phyloP scores from a whole-genome alignment of 2,329 filamentous ascomycete species.

The Epichloe gansuensis region DNA sequence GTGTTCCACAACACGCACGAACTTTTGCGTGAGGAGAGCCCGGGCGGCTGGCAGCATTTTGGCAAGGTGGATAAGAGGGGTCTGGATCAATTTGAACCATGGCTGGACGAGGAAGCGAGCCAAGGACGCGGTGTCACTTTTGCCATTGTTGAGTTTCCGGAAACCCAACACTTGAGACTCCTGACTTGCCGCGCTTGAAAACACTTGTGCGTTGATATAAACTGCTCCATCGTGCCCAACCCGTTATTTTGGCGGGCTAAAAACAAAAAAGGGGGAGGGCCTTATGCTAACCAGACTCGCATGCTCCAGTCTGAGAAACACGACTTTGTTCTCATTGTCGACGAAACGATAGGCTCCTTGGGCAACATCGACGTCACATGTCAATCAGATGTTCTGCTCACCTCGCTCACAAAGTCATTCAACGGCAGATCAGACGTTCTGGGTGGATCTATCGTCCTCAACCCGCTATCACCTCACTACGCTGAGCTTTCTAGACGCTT shows the following conservation, averaged over 20 bases:
- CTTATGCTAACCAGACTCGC: neutral
- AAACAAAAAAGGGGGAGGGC: too few relatives aligned
- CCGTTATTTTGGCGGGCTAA: too few relatives aligned
- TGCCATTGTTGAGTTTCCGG: conserved; percentile 34
- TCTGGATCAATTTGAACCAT: conserved; percentile 32
- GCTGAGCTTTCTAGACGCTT: conserved; percentile 19
- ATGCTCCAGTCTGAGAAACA: conserved; percentile 26
- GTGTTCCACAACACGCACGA: conserved; percentile 39
- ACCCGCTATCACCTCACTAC: conserved; percentile 32
- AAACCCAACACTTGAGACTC: conserved; percentile 23
- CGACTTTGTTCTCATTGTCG: conserved; percentile 32
- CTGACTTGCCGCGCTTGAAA: conserved; percentile 23
- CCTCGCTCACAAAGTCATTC: conserved; percentile 46
- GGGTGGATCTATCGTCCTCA: conserved; percentile 37
- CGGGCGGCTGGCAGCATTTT: conserved; percentile 34
- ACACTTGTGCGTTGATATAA: conserved; percentile 21
- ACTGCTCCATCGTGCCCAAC: too few relatives aligned
- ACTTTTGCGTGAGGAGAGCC: conserved; percentile 31
- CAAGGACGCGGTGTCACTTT: conserved; percentile 29
- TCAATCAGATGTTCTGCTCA: conserved; percentile 36
- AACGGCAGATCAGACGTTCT: conserved; percentile 44
- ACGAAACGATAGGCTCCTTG: conserved; percentile 37
- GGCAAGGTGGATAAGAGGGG: conserved; percentile 29
- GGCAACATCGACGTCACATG: conserved; percentile 38
- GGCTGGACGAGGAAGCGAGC: conserved; percentile 28